phyloP scores from a whole-genome alignment of 768 basidiomycete species.

The Lentinula raphanica region DNA sequence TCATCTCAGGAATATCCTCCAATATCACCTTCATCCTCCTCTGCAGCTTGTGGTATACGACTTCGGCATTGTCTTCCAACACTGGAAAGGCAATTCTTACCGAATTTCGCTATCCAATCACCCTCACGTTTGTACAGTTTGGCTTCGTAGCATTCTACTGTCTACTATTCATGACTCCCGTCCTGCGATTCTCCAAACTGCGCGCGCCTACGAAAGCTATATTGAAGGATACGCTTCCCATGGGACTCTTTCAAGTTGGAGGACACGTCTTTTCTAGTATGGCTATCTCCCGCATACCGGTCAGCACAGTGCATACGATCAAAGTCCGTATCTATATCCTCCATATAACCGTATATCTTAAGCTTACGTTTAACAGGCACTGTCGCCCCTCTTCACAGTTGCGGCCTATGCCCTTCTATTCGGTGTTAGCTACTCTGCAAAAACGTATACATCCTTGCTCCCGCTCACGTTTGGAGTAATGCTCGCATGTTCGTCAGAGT shows the following conservation, averaged over 20 bases:
- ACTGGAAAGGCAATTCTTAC: slow-evolving; percentile 94
- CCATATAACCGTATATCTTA: neutral
- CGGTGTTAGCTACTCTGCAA: slow-evolving; percentile 85
- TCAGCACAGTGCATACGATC: slow-evolving; percentile 98
- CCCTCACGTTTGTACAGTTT: slow-evolving; percentile 96
- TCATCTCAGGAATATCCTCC: slow-evolving; percentile 27
- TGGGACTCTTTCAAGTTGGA: slow-evolving; percentile 96
- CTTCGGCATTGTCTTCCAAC: slow-evolving; percentile 91
- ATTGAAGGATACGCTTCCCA: slow-evolving; percentile 76
- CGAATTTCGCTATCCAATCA: slow-evolving; percentile 91
- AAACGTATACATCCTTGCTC: slow-evolving; percentile 90
- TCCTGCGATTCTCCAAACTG: slow-evolving; percentile 59
- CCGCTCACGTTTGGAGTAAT: slow-evolving; percentile 96
- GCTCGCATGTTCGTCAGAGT: slow-evolving; percentile 92
- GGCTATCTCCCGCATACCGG: slow-evolving; percentile 93
- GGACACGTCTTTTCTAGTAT: slow-evolving; percentile 98
- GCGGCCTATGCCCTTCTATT: slow-evolving; percentile 92
- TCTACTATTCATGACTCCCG: slow-evolving; percentile 75
- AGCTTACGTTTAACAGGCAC: slow-evolving; percentile 49
- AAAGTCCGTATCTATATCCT: slow-evolving; percentile 56
- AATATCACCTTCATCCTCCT: slow-evolving; percentile 61
- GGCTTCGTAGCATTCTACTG: slow-evolving; percentile 89
- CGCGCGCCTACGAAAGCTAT: slow-evolving; percentile 71
- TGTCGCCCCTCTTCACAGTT: slow-evolving; percentile 96
- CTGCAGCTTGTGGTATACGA: slow-evolving; percentile 89